These are phyloP conservation scores for Cyclotella sp. DNA, from an alignment of 108 stramenopile genomes.

Conservation along the genomic window DNA sequence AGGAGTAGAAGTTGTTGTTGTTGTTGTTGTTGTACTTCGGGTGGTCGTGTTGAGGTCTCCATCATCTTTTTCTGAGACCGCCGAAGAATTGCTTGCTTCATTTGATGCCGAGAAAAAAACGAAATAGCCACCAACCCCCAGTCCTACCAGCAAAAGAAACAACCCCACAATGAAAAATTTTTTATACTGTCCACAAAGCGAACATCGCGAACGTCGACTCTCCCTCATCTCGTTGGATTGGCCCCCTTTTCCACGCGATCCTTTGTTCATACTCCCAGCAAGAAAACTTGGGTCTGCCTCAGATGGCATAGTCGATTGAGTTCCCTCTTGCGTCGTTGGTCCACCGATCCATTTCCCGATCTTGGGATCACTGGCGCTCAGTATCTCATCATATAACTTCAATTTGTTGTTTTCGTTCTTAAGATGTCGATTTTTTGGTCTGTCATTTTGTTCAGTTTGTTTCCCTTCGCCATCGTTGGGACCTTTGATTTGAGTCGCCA, in stretches of 20 bases:
- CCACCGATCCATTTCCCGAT: constrained; percentile 6
- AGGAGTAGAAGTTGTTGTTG: no score
- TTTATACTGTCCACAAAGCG: neutral
- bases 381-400: neutral
- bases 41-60: neutral
- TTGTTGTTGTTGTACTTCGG: neutral
- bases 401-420: neutral
- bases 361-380: neutral
- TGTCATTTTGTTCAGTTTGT: no score
- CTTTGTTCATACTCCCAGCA: neutral
- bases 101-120: constrained; percentile 1
- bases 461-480: no score
- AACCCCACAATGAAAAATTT: neutral
- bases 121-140: constrained; percentile 1
- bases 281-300: neutral
- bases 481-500: no score
- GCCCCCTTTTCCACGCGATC: neutral
- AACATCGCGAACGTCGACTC: neutral
- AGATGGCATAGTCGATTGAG: neutral
- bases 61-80: neutral
- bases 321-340: neutral
- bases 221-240: neutral
- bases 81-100: neutral
- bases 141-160: neutral
- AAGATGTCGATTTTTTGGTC: no score